Conservation (phyloP, 2,329 filamentous ascomycete species). For the Diaporthe sp. region DNA sequence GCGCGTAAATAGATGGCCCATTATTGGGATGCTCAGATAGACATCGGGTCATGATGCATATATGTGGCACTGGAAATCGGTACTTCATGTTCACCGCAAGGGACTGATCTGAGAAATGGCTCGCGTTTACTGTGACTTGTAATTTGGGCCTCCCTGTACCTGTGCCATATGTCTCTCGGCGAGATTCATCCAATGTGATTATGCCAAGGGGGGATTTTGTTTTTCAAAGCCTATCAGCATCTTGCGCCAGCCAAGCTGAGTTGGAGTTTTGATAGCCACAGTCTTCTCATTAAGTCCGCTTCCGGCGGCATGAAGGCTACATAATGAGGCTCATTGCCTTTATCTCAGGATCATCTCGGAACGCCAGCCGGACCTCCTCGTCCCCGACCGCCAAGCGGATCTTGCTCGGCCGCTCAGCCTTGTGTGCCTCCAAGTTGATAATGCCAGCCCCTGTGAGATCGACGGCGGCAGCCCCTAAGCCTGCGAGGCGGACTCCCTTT, state of each 20-base stretch:
- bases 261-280: not conserved
- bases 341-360: constrained; percentile 90
- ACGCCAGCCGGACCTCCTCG: constrained; percentile 89
- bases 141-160: not conserved
- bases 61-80: not conserved
- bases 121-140: not conserved
- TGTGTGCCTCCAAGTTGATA: constrained; percentile 84
- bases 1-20: not conserved
- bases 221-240: too few species aligned
- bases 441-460: constrained; percentile 91
- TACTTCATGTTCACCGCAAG: not conserved
- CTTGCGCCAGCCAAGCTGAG: not conserved
- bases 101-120: not conserved
- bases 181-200: not conserved
- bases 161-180: not conserved
- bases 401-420: constrained; percentile 88
- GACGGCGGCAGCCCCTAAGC: constrained; percentile 74
- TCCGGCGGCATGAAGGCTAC: constrained; percentile 39
- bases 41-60: not conserved
- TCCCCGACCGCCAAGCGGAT: constrained; percentile 88
- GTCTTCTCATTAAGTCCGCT: not conserved
- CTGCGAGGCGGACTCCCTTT: constrained; percentile 47
- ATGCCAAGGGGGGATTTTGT: not conserved
- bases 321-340: constrained; percentile 75
- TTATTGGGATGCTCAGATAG: not conserved